Conservation (phyloP, 2,329 filamentous ascomycete species). For the Apiospora rasikravindrae region DNA sequence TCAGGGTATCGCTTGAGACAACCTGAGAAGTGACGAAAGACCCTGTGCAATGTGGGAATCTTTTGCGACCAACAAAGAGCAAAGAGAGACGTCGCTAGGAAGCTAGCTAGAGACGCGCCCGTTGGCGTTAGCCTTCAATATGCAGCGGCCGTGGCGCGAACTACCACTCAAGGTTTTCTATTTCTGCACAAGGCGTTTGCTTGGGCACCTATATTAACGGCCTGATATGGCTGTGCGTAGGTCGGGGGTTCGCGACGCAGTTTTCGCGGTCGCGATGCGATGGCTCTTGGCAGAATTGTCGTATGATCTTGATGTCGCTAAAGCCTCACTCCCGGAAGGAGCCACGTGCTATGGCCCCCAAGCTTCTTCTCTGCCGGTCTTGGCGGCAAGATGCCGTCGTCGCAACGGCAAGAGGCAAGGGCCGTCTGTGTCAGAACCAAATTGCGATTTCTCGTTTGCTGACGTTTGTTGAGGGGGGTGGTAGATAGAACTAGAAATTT, state of each 20-base stretch:
- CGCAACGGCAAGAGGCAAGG: not conserved
- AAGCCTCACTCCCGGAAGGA: not conserved
- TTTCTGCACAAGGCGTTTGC: not conserved
- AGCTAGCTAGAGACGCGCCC: not conserved
- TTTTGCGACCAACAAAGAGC: conserved; percentile 14
- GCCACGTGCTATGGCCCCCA: not conserved
- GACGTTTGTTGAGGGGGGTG: not conserved
- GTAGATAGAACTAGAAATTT: not conserved
- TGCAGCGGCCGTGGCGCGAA: not conserved
- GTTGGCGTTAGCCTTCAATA: not conserved
- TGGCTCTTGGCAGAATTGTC: not conserved
- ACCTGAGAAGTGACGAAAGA: conserved; percentile 13
- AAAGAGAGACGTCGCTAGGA: conserved; percentile 12
- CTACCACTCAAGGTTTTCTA: conserved; percentile 1
- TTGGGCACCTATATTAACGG: conserved; percentile 7
- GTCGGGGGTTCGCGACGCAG: not conserved
- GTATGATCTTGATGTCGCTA: not conserved
- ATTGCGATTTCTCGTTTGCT: not conserved
- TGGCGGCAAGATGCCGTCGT: not conserved
- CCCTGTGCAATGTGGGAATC: not conserved
- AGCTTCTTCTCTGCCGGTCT: not conserved
- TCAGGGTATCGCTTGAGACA: not conserved
- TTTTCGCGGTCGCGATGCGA: not conserved
- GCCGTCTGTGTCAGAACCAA: not conserved
- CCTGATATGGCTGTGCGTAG: not conserved